A percentile compares a stretch with the other conserved stretches of the same genome.
phyloP scores from a whole-genome alignment of 129 eudicot genomes.

The Erigeron canadensis region DNA sequence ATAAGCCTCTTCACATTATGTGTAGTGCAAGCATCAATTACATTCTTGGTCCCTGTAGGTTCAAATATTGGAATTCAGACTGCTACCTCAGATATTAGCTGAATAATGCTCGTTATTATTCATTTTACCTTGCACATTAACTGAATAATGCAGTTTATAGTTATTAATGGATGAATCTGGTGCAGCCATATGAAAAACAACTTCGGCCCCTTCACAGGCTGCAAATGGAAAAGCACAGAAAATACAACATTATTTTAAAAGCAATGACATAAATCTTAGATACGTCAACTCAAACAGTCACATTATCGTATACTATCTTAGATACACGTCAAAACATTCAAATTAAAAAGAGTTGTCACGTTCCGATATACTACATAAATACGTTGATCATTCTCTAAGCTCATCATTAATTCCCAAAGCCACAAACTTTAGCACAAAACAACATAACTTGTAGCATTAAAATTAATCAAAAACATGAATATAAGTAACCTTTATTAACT shows the following conservation, averaged over 20 bases:
- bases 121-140: slow-evolving; percentile 72
- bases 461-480: not conserved
- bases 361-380: not conserved
- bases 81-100: slow-evolving; percentile 12
- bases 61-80: slow-evolving; percentile 9
- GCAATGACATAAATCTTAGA: slow-evolving; percentile 6
- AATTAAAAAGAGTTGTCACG: not conserved
- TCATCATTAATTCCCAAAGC: not conserved
- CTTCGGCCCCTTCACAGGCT: slow-evolving; percentile 92
- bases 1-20: slow-evolving; percentile 78
- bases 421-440: slow-evolving; percentile 3
- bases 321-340: slow-evolving; percentile 1
- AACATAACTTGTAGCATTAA: not conserved
- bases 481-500: slow-evolving; percentile 61
- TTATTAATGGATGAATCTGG: slow-evolving; percentile 92
- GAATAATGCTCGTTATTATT: slow-evolving; percentile 12
- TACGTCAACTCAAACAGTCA: not conserved
- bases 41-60: slow-evolving; percentile 70
- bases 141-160: slow-evolving; percentile 75
- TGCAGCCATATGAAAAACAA: slow-evolving; percentile 97
- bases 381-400: not conserved
- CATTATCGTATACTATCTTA: not conserved
- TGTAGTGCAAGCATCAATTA: slow-evolving; percentile 85
- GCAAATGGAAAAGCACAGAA: slow-evolving; percentile 29
- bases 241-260: slow-evolving; percentile 17